Base-by-base conservation (phyloP, 768 basidiomycete species). In the Suillus subaureus region DNA sequence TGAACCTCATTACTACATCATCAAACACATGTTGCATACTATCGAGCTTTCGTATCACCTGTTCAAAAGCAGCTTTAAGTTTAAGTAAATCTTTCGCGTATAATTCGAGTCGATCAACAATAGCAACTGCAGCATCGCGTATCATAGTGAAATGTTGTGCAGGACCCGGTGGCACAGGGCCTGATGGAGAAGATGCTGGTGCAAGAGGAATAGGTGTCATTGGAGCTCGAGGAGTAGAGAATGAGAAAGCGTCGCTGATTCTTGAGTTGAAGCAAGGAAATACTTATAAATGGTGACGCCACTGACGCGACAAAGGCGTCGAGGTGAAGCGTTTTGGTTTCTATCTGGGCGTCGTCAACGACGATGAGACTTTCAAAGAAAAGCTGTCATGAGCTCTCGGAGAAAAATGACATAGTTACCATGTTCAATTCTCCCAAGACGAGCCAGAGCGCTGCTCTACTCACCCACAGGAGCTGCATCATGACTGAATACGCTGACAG, bases 381-480 rank as follows among this genome's bases (percentile, higher is more conserved):
- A 49, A 49, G 6, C 13, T 49, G 13, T 15, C 13, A 49, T 26
- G n/a, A 52, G 31, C 4, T 31, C 61, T 7, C n/a, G 35, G 40
- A 23, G 56, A 47, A 16, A 33, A 56, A n/a, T 6, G 8, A 11
- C 16, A 43, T 16, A 18, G 63, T 58, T 47, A 89, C 92, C 84
- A 89, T 92, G 68, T 87, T 68, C 52, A 94, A 78, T 7, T 93
- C 92, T 56, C 73, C 75, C 31, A 67, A 40, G 58, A 96, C 91
- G 73, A 85, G 77, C 8, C 13, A 45, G 54, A 97, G 72, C 0
- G 91, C 81, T 97, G n/a, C n/a, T n/a, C n/a, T n/a, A n/a, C n/a
- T n/a, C n/a, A n/a, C 96, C 79, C 84, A 96, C 4, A 96, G 79
- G 23, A 96, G 96, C 70, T 94, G 94, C 13, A 97, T 31, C 23